phyloP scores from a whole-genome alignment of 345 rosid genomes.

The Camelina laxa region DNA sequence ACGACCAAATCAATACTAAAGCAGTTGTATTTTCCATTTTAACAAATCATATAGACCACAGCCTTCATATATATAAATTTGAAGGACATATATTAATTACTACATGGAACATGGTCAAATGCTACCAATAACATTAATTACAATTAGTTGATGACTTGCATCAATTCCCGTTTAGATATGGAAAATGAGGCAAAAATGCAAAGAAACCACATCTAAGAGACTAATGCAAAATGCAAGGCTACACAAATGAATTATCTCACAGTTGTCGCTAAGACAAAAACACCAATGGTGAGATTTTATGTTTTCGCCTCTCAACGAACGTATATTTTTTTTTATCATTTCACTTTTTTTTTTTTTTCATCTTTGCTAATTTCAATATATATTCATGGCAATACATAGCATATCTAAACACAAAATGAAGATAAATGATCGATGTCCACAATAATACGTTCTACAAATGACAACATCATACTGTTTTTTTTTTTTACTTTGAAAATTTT shows the following conservation, averaged over 20 bases:
- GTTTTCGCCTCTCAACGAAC: conserved; percentile 7
- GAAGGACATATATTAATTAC: neutral
- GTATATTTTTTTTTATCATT: neutral
- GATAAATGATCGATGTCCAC: conserved; percentile 8
- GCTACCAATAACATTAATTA: neutral
- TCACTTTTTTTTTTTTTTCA: conserved; percentile 1
- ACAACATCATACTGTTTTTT: conserved; percentile 8
- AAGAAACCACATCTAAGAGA: neutral
- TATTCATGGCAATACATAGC: neutral
- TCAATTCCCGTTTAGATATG: conserved; percentile 2
- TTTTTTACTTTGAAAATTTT: neutral
- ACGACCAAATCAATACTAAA: neutral
- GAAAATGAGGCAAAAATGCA: neutral
- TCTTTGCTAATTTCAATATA: neutral
- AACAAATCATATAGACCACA: conserved; percentile 14
- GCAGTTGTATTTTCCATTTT: neutral
- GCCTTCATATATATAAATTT: neutral
- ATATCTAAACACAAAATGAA: conserved; percentile 4
- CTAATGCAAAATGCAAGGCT: neutral
- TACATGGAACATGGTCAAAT: neutral
- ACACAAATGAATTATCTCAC: neutral
- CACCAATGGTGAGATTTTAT: conserved; percentile 15
- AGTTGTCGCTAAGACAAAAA: neutral
- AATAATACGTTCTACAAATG: conserved; percentile 5
- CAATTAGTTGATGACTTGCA: conserved; percentile 22